Conservation (phyloP, 495 filamentous ascomycete genomes). For the Apodospora peruviana region DNA sequence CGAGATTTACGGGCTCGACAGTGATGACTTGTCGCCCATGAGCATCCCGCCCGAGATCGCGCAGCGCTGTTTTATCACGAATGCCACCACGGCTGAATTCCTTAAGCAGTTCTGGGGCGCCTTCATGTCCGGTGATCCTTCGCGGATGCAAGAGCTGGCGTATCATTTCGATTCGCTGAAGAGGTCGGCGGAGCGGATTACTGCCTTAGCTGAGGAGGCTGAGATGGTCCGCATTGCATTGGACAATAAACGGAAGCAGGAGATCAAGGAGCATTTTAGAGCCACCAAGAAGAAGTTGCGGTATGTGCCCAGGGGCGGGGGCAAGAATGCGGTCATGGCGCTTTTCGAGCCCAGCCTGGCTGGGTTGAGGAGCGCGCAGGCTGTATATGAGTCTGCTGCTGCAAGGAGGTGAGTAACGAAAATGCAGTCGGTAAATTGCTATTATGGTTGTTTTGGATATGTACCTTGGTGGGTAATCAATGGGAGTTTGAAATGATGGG, state of each 20-base stretch:
- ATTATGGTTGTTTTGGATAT: too few relatives aligned
- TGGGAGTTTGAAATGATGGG: too few relatives aligned
- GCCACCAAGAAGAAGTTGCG: conserved; percentile 64
- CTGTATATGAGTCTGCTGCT: conserved; percentile 49
- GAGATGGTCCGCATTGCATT: conserved; percentile 63
- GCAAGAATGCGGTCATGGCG: conserved; percentile 66
- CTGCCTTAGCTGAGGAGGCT: conserved; percentile 72
- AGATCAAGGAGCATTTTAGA: conserved; percentile 61
- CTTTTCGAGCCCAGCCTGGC: conserved; percentile 66
- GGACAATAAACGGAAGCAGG: conserved; percentile 58
- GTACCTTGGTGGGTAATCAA: too few relatives aligned
- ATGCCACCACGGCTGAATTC: conserved; percentile 90
- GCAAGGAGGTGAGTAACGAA: background rate
- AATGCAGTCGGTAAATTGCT: too few relatives aligned
- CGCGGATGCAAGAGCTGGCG: conserved; percentile 67
- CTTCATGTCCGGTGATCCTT: conserved; percentile 72
- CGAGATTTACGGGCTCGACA: conserved; percentile 40
- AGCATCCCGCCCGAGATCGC: conserved; percentile 62
- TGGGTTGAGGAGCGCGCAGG: conserved; percentile 59
- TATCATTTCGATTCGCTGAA: conserved; percentile 73
- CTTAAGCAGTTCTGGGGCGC: conserved; percentile 92
- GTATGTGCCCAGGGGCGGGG: conserved; percentile 64
- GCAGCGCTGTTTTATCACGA: conserved; percentile 72
- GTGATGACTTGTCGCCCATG: conserved; percentile 43
- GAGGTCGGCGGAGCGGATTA: conserved; percentile 70